phyloP scores from a whole-genome alignment of 2,329 filamentous ascomycete species.

The Ophiostoma australiae region DNA sequence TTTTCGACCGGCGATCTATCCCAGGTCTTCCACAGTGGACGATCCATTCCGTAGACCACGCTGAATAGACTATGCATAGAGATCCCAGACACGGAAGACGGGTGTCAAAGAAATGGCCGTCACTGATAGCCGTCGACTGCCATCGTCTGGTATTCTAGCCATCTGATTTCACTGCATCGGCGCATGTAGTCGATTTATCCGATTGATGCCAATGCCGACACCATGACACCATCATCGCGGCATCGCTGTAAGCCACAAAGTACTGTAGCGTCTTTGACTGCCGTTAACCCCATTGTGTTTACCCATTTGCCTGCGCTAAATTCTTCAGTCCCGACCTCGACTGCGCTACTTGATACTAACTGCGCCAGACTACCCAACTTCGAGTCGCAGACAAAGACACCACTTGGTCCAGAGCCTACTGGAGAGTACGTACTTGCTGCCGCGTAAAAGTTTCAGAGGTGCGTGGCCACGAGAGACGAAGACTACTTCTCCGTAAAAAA shows the following conservation, averaged over 20 bases:
- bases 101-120: neutral
- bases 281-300: neutral
- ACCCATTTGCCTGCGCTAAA: neutral
- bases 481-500: neutral
- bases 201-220: neutral
- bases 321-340: neutral
- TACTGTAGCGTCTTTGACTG: too few species aligned
- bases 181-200: neutral
- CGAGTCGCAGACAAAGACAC: neutral
- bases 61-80: neutral
- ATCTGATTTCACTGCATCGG: neutral
- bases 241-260: neutral
- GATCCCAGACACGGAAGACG: neutral
- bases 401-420: too few species aligned
- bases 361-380: neutral
- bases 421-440: neutral
- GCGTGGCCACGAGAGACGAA: slow-evolving; percentile 1
- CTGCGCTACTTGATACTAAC: neutral
- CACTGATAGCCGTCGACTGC: neutral
- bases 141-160: neutral
- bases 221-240: neutral
- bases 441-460: neutral
- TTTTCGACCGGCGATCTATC: neutral
- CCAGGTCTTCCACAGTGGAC: neutral
- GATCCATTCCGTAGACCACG: neutral